phyloP scores from a whole-genome alignment of 805 yeast genomes.

The Saccharomycopsis sp. region DNA sequence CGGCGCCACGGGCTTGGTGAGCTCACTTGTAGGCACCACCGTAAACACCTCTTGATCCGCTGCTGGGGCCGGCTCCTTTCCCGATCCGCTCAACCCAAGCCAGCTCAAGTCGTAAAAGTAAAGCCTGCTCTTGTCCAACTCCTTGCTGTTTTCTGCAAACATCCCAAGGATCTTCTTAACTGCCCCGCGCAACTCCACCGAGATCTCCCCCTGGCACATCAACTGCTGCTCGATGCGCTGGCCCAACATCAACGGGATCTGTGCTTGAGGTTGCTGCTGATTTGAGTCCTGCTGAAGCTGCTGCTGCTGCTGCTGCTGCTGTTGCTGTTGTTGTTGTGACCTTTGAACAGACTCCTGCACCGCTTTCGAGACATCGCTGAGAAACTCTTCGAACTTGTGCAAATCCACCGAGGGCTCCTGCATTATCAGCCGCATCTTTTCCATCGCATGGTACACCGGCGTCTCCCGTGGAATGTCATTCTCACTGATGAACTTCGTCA shows the following conservation, averaged over 20 bases:
- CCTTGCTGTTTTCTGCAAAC: slow-evolving; percentile 14
- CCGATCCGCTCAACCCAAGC: slow-evolving; percentile 13
- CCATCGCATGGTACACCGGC: slow-evolving; percentile 8
- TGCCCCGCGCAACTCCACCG: slow-evolving; percentile 11
- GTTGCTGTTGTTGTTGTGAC: neutral
- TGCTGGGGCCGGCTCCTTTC: slow-evolving; percentile 1
- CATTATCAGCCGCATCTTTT: slow-evolving; percentile 8
- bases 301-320: no score
- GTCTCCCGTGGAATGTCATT: slow-evolving; percentile 1
- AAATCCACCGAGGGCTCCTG: slow-evolving; percentile 9
- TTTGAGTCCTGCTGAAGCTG: neutral
- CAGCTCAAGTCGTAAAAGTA: slow-evolving; percentile 12
- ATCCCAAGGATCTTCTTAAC: slow-evolving; percentile 5
- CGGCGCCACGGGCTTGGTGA: neutral
- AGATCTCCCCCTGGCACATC: slow-evolving; percentile 17
- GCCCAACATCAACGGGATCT: no score
- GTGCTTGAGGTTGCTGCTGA: neutral
- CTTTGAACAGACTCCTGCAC: neutral
- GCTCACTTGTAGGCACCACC: neutral
- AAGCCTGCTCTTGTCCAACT: slow-evolving; percentile 5
- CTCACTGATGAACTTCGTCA: slow-evolving; percentile 7
- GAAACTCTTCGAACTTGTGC: slow-evolving; percentile 17
- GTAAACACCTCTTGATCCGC: neutral
- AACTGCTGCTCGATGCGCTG: slow-evolving; percentile 14
- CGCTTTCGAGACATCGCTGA: slow-evolving; percentile 8